Evolutionary conservation across 2,329 filamentous ascomycete genomes (phyloP), one percentile per base, ranked within the genome.

Genomic region (Ophiostoma triangulosporum): DNA sequence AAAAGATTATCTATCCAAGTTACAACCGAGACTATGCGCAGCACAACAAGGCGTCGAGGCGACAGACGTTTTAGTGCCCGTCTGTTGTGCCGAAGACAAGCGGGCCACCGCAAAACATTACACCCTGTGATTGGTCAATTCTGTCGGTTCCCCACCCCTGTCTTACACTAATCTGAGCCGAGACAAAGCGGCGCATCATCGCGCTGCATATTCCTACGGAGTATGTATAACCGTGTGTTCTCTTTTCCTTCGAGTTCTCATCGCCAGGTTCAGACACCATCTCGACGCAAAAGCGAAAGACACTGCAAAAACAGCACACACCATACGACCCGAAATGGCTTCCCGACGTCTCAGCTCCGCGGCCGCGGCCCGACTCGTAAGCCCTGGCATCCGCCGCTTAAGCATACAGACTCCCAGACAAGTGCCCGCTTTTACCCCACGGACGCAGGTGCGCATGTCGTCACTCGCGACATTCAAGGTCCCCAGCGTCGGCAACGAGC

Each of bases 401-500:
- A n/a, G n/a, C n/a, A n/a, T n/a, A 6, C 46, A 48, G 20, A 45
- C 54, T 8, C 24, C 38, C 51, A 35, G 52, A 35, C 48, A 40
- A 27, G 7, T 32, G 27, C 43, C 40, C 6, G 17, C 43, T 15
- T 46, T 48, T 17, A 3, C 43, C 22, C 36, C 38, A 3, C 43
- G 54, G 11, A 45, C 56, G 32, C 59, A 62, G 53, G 55, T 58
- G 40, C 70, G 64, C 50, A 62, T 64, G 61, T 70, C 82, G 54
- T 84, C 81, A 7, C 74, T 95, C 59, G 90, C 89, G 50, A 77
- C 81, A 57, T 97, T 96, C 78, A 91, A 88, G 73, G 79, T 90
- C 51, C 93, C 93, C 50, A 82, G 82, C 58, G 80, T 96, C 62
- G 74, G 80, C 65, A 98, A 98, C 66, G 93, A 98, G 73, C 88